Conservation (phyloP, 1,284 basidiomycete species). For the Chondrostereum purpureum region DNA sequence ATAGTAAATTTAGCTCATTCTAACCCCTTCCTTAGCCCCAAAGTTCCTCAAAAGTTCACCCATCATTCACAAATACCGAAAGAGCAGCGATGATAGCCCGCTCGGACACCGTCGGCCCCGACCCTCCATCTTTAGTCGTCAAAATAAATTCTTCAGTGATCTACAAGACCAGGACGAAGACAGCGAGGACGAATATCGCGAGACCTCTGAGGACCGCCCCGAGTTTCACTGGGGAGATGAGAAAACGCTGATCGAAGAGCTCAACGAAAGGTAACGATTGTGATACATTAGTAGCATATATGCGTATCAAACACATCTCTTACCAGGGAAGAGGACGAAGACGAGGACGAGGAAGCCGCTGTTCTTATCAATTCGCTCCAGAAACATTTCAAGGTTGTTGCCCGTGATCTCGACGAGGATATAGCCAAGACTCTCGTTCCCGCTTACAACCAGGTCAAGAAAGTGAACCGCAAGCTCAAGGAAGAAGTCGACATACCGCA, state of each 20-base stretch:
- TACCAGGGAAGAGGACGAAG: slow-evolving; percentile 12
- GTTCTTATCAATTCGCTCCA: slow-evolving; percentile 42
- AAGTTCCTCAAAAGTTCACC: slow-evolving; percentile 10
- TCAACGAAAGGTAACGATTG: slow-evolving; percentile 10
- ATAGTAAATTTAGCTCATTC: neutral
- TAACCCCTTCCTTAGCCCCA: neutral
- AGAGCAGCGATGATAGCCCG: neutral
- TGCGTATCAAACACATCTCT: neutral
- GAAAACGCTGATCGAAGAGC: slow-evolving; percentile 15
- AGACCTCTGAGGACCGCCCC: slow-evolving; percentile 3
- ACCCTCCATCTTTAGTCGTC: slow-evolving; percentile 3
- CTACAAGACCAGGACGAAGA: slow-evolving; percentile 1
- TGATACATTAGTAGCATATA: neutral
- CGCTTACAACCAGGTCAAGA: slow-evolving; percentile 42
- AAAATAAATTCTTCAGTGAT: slow-evolving; percentile 1
- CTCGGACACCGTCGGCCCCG: neutral
- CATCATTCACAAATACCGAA: slow-evolving; percentile 1
- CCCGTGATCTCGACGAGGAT: slow-evolving; percentile 38
- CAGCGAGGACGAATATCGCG: slow-evolving; percentile 4
- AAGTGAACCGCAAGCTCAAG: slow-evolving; percentile 34
- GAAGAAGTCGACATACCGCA: slow-evolving; percentile 42
- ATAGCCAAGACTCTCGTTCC: slow-evolving; percentile 47
- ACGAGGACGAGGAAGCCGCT: slow-evolving; percentile 28
- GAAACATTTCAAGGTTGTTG: slow-evolving; percentile 37
- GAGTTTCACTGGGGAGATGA: slow-evolving; percentile 17